Percentiles rank a stretch among this genome's conserved stretches.
Evolutionary conservation across 108 stramenopile species (phyloP).

Genomic region (Cyclotella baltica): DNA sequence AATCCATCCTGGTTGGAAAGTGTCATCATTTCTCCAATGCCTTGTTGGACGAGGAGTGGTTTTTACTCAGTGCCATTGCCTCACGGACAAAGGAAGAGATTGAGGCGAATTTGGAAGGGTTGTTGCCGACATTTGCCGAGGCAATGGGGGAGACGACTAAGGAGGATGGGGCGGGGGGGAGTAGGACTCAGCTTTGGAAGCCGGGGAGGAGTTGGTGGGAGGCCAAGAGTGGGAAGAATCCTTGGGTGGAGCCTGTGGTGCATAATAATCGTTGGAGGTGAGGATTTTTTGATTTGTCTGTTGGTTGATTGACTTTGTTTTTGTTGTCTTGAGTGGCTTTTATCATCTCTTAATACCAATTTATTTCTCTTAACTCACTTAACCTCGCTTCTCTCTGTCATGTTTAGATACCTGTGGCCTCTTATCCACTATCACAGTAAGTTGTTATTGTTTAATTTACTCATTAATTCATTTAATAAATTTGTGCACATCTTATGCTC

Average conservation of each 20-base stretch:
- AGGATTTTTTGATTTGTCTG: constrained; percentile 44
- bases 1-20: constrained; percentile 34
- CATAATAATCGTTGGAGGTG: constrained; percentile 93
- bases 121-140: constrained; percentile 82
- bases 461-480: no score
- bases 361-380: background rate
- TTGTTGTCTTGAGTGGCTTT: background rate
- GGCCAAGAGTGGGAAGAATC: constrained; percentile 89
- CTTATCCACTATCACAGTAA: constrained; percentile 94
- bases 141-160: constrained; percentile 84
- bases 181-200: constrained; percentile 89
- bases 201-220: constrained; percentile 93
- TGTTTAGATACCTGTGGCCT: constrained; percentile 85
- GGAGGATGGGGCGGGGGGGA: constrained; percentile 1
- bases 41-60: constrained; percentile 86
- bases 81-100: constrained; percentile 50
- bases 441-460: no score
- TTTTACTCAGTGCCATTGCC: constrained; percentile 76
- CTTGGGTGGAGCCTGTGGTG: constrained; percentile 88
- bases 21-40: background rate
- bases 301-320: background rate
- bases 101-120: constrained; percentile 48
- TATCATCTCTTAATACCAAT: background rate
- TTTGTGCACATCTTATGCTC: no score
- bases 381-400: background rate